These are phyloP conservation scores for Populus ilicifolia DNA, from an alignment of 345 rosid genomes.

Conservation along the genomic window DNA sequence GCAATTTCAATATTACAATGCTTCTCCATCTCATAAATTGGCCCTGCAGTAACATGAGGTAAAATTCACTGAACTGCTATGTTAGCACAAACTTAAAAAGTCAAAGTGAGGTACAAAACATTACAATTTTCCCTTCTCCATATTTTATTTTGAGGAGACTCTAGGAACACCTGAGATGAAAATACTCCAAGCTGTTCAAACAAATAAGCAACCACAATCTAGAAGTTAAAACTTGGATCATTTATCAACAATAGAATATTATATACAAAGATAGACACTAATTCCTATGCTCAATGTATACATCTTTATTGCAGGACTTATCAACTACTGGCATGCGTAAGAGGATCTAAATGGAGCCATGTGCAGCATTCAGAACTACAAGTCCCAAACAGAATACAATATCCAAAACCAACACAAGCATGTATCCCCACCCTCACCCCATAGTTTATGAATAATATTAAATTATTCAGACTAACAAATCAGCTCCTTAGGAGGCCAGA, in stretches of 20 bases:
- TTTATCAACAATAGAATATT: neutral
- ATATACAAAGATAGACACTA: neutral
- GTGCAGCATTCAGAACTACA: neutral
- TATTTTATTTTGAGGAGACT: constrained; percentile 70
- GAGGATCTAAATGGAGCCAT: neutral
- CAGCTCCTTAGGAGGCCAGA: neutral
- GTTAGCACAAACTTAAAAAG: constrained; percentile 12
- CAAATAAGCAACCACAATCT: constrained; percentile 10
- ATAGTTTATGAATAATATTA: neutral
- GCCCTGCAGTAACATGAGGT: constrained; percentile 51
- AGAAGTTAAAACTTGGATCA: constrained; percentile 7
- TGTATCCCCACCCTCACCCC: neutral
- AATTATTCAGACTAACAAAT: neutral
- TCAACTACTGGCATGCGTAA: neutral
- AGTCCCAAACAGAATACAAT: neutral
- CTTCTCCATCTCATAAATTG: constrained; percentile 90
- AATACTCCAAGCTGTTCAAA: constrained; percentile 87
- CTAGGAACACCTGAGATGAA: constrained; percentile 95
- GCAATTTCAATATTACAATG: constrained; percentile 94
- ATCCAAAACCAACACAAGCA: neutral
- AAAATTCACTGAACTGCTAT: constrained; percentile 15
- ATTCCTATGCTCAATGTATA: neutral
- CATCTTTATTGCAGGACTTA: neutral
- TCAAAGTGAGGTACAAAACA: constrained; percentile 3
- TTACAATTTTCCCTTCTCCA: constrained; percentile 80